Conservation (phyloP, 2,329 filamentous ascomycete genomes). For the Aureobasidium sp. region DNA sequence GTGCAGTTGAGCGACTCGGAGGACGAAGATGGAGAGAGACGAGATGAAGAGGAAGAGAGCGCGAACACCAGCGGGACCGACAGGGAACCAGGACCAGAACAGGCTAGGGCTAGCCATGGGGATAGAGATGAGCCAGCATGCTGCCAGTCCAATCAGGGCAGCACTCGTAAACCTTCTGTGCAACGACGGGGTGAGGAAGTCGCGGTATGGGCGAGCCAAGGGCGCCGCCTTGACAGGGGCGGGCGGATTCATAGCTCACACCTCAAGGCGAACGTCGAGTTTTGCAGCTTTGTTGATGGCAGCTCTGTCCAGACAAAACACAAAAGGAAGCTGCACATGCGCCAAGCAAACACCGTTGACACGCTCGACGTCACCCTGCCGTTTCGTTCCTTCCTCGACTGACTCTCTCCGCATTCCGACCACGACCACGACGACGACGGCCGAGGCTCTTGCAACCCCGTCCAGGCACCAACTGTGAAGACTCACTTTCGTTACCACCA, state of each 20-base stretch:
- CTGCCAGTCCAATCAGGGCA: slow-evolving; percentile 58
- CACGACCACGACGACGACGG: neutral
- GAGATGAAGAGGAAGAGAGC: slow-evolving; percentile 69
- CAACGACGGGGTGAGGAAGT: slow-evolving; percentile 82
- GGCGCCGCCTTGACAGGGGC: slow-evolving; percentile 2
- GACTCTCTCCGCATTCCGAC: slow-evolving; percentile 9
- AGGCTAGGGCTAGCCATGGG: slow-evolving; percentile 43
- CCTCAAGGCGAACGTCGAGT: neutral
- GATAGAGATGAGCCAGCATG: slow-evolving; percentile 69
- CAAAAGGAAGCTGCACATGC: slow-evolving; percentile 9
- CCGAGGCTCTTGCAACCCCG: neutral
- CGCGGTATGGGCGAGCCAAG: slow-evolving; percentile 58
- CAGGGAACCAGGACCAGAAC: slow-evolving; percentile 80
- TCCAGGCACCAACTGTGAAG: neutral
- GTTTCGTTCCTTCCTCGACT: neutral
- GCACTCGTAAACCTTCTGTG: slow-evolving; percentile 81
- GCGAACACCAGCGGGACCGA: slow-evolving; percentile 70
- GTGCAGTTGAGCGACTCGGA: slow-evolving; percentile 57
- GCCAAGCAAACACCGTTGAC: slow-evolving; percentile 8
- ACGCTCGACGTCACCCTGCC: neutral
- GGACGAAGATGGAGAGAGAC: slow-evolving; percentile 69
- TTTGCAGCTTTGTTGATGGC: neutral
- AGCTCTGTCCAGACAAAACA: neutral
- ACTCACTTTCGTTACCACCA: neutral
- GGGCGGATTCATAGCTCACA: neutral